Conservation (phyloP, 2,329 filamentous ascomycete genomes). For the Plenodomus lindquistii region DNA sequence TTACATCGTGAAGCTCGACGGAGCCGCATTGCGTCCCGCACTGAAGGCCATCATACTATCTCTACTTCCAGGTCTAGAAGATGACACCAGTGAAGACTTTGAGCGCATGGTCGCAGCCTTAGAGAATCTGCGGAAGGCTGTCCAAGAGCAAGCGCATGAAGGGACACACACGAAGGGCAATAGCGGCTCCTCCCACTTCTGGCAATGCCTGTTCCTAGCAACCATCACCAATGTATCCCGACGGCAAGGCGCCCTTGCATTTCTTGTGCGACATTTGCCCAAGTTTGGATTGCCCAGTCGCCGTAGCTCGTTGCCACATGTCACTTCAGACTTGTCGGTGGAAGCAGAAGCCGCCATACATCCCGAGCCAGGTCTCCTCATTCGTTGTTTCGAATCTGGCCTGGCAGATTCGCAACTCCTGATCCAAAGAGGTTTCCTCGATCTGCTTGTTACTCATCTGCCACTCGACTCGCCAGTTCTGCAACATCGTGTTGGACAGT, state of each 20-base stretch:
- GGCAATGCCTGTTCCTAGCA: slow-evolving; percentile 96
- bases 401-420: slow-evolving; percentile 85
- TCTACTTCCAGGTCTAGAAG: slow-evolving; percentile 88
- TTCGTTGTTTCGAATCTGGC: slow-evolving; percentile 90
- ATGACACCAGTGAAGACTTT: slow-evolving; percentile 97
- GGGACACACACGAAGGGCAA: slow-evolving; percentile 37
- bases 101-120: slow-evolving; percentile 81
- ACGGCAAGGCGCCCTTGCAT: slow-evolving; percentile 84
- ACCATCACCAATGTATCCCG: slow-evolving; percentile 87
- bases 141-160: slow-evolving; percentile 59
- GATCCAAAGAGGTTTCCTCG: slow-evolving; percentile 91
- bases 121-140: slow-evolving; percentile 72
- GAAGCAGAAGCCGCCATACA: slow-evolving; percentile 72
- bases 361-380: slow-evolving; percentile 86
- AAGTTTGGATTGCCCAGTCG: slow-evolving; percentile 57
- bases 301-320: slow-evolving; percentile 20
- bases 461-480: slow-evolving; percentile 82
- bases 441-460: slow-evolving; percentile 86
- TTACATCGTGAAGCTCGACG: slow-evolving; percentile 73
- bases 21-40: slow-evolving; percentile 75
- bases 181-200: slow-evolving; percentile 83
- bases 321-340: slow-evolving; percentile 45
- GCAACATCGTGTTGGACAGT: slow-evolving; percentile 70
- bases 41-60: slow-evolving; percentile 88
- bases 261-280: slow-evolving; percentile 78